Percentiles rank a stretch among this genome's conserved stretches.
phyloP scores from a whole-genome alignment of 2,329 filamentous ascomycete genomes.

The Akanthomyces lecanii region DNA sequence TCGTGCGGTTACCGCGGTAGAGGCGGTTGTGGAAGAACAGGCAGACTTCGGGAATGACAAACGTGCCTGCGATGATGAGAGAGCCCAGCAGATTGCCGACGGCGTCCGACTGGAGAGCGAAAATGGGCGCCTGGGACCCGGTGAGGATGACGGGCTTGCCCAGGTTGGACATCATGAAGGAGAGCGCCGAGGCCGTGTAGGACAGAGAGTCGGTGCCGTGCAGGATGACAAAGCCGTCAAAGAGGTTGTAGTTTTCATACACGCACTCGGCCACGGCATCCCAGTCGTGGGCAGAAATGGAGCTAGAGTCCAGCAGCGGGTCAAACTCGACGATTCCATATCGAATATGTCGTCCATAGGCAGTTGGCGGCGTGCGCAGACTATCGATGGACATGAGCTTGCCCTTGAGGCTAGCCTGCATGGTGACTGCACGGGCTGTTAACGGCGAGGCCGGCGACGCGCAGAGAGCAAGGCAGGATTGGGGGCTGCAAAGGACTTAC shows the following conservation, averaged over 20 bases:
- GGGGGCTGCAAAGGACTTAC: slow-evolving; percentile 22
- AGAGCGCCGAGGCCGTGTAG: slow-evolving; percentile 84
- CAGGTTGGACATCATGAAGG: slow-evolving; percentile 88
- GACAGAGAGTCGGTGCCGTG: slow-evolving; percentile 88
- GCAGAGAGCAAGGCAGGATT: not conserved
- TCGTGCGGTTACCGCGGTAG: slow-evolving; percentile 82
- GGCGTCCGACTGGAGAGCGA: slow-evolving; percentile 84
- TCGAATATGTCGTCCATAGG: slow-evolving; percentile 75
- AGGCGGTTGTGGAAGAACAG: slow-evolving; percentile 91
- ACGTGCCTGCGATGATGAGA: slow-evolving; percentile 85
- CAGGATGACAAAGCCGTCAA: slow-evolving; percentile 86
- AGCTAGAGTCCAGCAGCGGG: slow-evolving; percentile 81
- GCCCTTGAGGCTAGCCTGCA: slow-evolving; percentile 50
- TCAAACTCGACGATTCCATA: slow-evolving; percentile 83
- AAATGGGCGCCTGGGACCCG: slow-evolving; percentile 78
- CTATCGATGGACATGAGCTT: slow-evolving; percentile 54
- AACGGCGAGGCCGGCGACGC: not conserved
- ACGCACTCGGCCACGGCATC: slow-evolving; percentile 77
- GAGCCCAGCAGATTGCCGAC: slow-evolving; percentile 86
- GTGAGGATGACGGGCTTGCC: slow-evolving; percentile 90
- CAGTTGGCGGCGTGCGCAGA: slow-evolving; percentile 73
- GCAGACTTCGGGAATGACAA: slow-evolving; percentile 88
- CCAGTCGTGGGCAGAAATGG: slow-evolving; percentile 83
- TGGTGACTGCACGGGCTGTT: slow-evolving; percentile 34
- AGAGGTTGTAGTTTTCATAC: slow-evolving; percentile 78